These are phyloP conservation scores for Kwoniella dejecticola DNA, from an alignment of 768 basidiomycete species.

Conservation along the genomic window DNA sequence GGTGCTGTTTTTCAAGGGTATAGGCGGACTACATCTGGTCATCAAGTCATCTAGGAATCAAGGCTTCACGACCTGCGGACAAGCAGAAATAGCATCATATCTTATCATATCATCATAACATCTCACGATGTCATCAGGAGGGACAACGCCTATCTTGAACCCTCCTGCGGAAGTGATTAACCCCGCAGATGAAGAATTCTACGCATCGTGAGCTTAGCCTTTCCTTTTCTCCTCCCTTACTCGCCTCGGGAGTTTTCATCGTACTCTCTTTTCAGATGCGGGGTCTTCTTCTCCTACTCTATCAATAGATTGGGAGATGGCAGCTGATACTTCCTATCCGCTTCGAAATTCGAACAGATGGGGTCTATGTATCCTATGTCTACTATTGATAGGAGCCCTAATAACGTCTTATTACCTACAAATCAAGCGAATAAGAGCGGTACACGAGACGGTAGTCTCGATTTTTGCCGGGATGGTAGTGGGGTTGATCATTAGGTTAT, in stretches of 20 bases:
- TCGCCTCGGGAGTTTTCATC: too few species aligned
- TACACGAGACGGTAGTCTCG: conserved; percentile 94
- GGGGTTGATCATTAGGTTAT: conserved; percentile 82
- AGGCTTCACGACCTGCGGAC: too few species aligned
- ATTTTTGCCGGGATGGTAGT: conserved; percentile 95
- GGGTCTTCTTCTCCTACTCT: too few species aligned
- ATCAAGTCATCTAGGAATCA: too few species aligned
- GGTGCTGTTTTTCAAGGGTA: too few species aligned
- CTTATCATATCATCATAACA: background rate
- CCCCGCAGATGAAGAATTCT: conserved; percentile 55
- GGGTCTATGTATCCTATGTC: conserved; percentile 58
- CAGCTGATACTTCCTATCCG: conserved; percentile 1
- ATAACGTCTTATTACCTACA: conserved; percentile 98
- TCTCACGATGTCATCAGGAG: background rate
- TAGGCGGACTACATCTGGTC: too few species aligned
- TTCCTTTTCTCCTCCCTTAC: too few species aligned
- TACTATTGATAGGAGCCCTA: conserved; percentile 88
- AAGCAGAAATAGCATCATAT: too few species aligned
- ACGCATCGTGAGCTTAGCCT: conserved; percentile 55
- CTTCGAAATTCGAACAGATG: conserved; percentile 40
- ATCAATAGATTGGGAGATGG: too few species aligned
- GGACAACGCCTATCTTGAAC: conserved; percentile 15
- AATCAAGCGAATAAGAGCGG: conserved; percentile 89
- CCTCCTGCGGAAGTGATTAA: conserved; percentile 39
- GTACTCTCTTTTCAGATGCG: too few species aligned